These are phyloP conservation scores for Fraxinus greggii DNA, from an alignment of 305 asterid species.

Conservation along the genomic window DNA sequence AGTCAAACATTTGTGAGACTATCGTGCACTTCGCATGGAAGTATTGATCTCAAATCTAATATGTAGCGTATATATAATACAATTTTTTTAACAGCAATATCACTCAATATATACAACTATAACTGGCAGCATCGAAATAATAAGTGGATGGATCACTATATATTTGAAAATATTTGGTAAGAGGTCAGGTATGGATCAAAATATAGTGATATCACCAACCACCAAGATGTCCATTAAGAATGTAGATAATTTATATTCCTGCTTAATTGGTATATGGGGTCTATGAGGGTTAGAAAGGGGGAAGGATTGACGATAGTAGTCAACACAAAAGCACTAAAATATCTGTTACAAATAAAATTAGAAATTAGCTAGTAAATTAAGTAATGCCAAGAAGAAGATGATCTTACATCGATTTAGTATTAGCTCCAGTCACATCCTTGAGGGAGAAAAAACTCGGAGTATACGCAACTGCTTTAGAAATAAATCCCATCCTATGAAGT, in stretches of 20 bases:
- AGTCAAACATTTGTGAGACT: too few relatives aligned
- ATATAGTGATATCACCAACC: not conserved
- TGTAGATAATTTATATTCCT: not conserved
- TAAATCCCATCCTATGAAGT: not conserved
- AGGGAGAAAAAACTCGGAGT: slow-evolving; percentile 3
- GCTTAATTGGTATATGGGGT: not conserved
- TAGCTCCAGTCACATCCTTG: not conserved
- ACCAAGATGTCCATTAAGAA: not conserved
- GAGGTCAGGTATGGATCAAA: too few relatives aligned
- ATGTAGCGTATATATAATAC: too few relatives aligned
- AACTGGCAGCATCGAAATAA: not conserved
- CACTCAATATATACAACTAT: not conserved
- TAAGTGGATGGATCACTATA: not conserved
- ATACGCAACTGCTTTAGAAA: not conserved
- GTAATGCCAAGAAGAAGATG: not conserved
- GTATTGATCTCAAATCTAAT: too few relatives aligned
- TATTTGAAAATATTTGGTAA: not conserved
- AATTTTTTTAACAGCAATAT: not conserved
- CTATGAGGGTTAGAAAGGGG: not conserved
- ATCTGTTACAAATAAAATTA: not conserved
- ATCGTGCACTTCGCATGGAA: too few relatives aligned
- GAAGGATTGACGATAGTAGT: not conserved
- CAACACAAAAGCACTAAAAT: not conserved
- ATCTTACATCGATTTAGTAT: not conserved
- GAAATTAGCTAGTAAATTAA: not conserved